Conservation (phyloP, 371 early-diverging fungal genomes). For the Zancudomyces culisetae region DNA sequence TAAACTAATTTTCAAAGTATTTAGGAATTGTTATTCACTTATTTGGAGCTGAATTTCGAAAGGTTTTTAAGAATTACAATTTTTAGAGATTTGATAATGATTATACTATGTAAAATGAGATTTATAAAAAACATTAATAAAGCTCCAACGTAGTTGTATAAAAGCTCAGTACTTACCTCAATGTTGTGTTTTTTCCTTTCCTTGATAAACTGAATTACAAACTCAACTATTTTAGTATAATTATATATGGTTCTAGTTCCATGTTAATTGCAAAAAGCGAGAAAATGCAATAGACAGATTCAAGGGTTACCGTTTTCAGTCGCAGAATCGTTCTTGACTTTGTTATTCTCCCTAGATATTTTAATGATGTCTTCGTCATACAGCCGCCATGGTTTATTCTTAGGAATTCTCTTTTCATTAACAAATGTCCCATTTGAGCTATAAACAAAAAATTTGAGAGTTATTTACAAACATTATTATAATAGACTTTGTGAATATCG, state of each 20-base stretch:
- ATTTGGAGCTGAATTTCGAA: too few relatives aligned
- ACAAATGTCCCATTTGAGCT: constrained; percentile 63
- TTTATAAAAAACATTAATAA: too few relatives aligned
- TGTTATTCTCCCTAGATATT: constrained; percentile 9
- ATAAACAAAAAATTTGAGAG: constrained; percentile 16
- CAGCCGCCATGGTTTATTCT: constrained; percentile 30
- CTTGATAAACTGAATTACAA: not conserved
- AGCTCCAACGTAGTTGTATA: too few relatives aligned
- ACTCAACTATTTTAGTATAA: not conserved
- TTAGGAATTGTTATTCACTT: too few relatives aligned
- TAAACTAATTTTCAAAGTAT: constrained; percentile 14
- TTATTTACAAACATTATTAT: constrained; percentile 25
- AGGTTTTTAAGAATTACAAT: too few relatives aligned
- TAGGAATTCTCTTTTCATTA: constrained; percentile 32
- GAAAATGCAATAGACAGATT: too few relatives aligned
- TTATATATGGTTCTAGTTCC: not conserved
- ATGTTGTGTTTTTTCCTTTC: not conserved
- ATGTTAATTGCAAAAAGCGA: too few relatives aligned
- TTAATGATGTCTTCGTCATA: constrained; percentile 41
- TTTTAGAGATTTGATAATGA: too few relatives aligned
- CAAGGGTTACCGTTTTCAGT: not conserved
- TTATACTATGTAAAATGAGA: too few relatives aligned
- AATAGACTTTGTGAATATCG: not conserved
- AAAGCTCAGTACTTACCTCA: too few relatives aligned
- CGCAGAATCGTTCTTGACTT: not conserved